phyloP scores from a whole-genome alignment of 2,329 filamentous ascomycete genomes.

The Cordyceps militaris region DNA sequence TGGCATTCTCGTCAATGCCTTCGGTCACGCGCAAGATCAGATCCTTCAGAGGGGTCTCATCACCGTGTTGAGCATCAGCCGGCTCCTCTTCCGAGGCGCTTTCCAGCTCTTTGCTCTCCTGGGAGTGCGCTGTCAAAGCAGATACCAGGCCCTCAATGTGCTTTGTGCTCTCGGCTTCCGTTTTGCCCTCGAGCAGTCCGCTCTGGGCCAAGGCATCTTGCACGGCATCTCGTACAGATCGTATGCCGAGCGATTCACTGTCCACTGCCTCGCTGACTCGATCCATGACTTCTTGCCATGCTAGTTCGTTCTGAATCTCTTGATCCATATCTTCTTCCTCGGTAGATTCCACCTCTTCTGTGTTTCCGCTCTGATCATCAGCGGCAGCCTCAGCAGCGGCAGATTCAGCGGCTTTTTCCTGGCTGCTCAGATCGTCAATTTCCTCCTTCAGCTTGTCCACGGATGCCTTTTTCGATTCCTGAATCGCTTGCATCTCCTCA shows the following conservation, averaged over 20 bases:
- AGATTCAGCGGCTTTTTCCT: slow-evolving; percentile 22
- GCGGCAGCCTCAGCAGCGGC: slow-evolving; percentile 13
- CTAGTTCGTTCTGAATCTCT: slow-evolving; percentile 27
- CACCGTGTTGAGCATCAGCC: slow-evolving; percentile 10
- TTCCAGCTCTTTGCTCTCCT: slow-evolving; percentile 20
- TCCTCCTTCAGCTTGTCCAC: slow-evolving; percentile 62
- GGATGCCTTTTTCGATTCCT: slow-evolving; percentile 56
- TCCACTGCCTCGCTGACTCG: slow-evolving; percentile 52
- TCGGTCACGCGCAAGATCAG: slow-evolving; percentile 46
- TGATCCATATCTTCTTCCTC: slow-evolving; percentile 17
- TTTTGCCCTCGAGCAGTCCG: slow-evolving; percentile 41
- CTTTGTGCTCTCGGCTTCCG: slow-evolving; percentile 37
- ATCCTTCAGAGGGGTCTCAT: slow-evolving; percentile 33
- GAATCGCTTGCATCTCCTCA: slow-evolving; percentile 65
- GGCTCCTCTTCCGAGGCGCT: slow-evolving; percentile 16
- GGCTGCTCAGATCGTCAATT: slow-evolving; percentile 45
- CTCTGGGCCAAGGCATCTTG: slow-evolving; percentile 49
- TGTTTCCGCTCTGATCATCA: slow-evolving; percentile 12
- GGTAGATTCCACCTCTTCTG: slow-evolving; percentile 13
- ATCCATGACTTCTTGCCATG: slow-evolving; percentile 48
- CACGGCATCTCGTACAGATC: slow-evolving; percentile 46
- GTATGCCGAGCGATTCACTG: slow-evolving; percentile 47
- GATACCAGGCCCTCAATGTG: slow-evolving; percentile 46
- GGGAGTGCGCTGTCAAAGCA: slow-evolving; percentile 34
- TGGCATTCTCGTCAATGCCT: slow-evolving; percentile 33